These are phyloP conservation scores for Areca catechu DNA, from an alignment of 176 grass and related monocot species.

Conservation along the genomic window DNA sequence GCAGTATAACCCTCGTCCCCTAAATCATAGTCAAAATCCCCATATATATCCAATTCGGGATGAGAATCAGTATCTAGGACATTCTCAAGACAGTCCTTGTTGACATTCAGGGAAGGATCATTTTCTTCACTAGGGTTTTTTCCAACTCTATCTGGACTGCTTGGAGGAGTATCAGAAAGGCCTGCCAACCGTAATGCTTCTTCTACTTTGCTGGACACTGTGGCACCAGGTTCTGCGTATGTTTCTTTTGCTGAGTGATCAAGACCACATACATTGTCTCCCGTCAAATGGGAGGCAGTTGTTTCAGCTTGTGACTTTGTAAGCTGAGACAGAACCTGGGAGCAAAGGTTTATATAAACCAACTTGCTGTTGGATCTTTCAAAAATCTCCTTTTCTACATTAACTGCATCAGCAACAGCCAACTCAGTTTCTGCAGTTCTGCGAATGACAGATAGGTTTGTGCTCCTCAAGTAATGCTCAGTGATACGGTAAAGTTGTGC, in stretches of 20 bases:
- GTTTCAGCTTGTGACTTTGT: conserved; percentile 34
- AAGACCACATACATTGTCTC: conserved; percentile 26
- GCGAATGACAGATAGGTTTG: conserved; percentile 55
- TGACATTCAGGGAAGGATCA: conserved; percentile 19
- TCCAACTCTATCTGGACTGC: conserved; percentile 37
- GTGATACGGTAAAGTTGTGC: conserved; percentile 67
- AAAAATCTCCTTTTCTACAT: conserved; percentile 72
- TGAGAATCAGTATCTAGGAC: not conserved
- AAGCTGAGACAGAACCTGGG: conserved; percentile 49
- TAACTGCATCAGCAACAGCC: conserved; percentile 88
- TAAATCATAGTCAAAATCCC: no score
- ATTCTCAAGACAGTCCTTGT: not conserved
- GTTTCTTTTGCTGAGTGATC: conserved; percentile 11
- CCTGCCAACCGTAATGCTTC: conserved; percentile 65
- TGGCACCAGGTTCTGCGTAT: conserved; percentile 5
- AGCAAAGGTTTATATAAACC: conserved; percentile 85
- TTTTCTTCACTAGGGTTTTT: conserved; percentile 22
- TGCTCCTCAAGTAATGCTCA: conserved; percentile 81
- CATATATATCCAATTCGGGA: not conserved
- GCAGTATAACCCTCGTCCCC: not conserved
- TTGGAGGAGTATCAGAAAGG: conserved; percentile 87
- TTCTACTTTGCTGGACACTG: conserved; percentile 41
- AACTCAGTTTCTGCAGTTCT: conserved; percentile 88
- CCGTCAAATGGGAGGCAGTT: conserved; percentile 14
- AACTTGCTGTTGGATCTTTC: conserved; percentile 77